These are phyloP conservation scores for Butyriboletus loyo DNA, from an alignment of 768 basidiomycete species.

Conservation along the genomic window DNA sequence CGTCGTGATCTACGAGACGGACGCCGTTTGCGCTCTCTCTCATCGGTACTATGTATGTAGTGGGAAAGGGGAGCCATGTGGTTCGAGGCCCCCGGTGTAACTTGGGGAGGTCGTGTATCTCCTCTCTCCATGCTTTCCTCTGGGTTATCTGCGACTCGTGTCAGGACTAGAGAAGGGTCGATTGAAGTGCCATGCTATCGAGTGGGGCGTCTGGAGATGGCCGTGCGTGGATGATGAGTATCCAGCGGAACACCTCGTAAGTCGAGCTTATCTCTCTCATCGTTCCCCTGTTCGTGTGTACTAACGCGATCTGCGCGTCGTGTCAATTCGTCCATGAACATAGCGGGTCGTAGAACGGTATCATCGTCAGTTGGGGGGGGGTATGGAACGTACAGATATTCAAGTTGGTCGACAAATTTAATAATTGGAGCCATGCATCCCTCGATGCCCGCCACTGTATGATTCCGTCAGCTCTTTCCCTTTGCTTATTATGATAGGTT, in stretches of 20 bases:
- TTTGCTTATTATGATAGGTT: neutral
- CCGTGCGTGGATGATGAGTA: neutral
- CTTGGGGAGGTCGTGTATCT: no score
- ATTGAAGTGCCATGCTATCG: neutral
- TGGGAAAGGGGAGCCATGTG: no score
- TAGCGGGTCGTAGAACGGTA: neutral
- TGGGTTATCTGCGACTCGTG: no score
- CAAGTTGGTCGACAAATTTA: neutral
- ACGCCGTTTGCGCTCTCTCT: no score
- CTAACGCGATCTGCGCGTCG: neutral
- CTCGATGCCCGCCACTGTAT: neutral
- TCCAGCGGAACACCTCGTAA: conserved; percentile 1
- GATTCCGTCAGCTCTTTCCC: neutral
- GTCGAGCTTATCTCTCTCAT: neutral
- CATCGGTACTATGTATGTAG: no score
- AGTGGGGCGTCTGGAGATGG: neutral
- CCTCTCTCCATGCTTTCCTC: no score
- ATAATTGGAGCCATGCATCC: neutral
- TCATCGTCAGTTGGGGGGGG: neutral
- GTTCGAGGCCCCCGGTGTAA: no score
- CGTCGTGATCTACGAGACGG: no score
- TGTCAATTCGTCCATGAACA: neutral
- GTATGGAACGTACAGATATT: no score
- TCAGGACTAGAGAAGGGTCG: neutral
- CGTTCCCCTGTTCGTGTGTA: neutral